Base-by-base conservation (phyloP, 1,284 basidiomycete genomes). In the Austroboletus niveus region DNA sequence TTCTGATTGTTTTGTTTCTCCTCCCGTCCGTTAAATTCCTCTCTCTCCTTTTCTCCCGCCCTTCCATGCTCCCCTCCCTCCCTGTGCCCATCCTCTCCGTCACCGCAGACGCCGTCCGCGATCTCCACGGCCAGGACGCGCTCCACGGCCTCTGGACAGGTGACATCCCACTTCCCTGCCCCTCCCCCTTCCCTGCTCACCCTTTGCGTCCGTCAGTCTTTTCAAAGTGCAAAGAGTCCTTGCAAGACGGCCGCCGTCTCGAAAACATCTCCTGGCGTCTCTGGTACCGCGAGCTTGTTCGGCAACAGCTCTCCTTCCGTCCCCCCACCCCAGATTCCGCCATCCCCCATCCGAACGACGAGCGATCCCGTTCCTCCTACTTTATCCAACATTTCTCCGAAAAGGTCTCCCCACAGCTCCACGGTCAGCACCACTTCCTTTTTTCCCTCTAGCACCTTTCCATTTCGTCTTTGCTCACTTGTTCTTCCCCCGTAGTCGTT, bases 211-310 rank as follows among this genome's bases (percentile, higher is more conserved):
- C 48, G 43, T 53, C 57, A 93, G 91, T 93, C 11, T 92, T 93
- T 64, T 85, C 87, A 52, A 89, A 90, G 65, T 92, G 87, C 73
- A 90, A 89, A 67, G 80, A 82, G 58, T 84, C 83, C 5, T 71
- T 94, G 9, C 80, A 87, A 62, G 85, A 92, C 57, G 92, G 92
- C 12, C 77, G 75, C 24, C 75, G 92, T 31, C 77, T 92, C 29
- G 91, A 94, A 71, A 93, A 94, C 64, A 84, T 93, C 51, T 85
- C 87, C 7, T 94, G 91, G 92, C 75, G 91, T 47, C 72, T 94
- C 12, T 92, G 89, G 90, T 81, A 88, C 65, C 81, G 84, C 56
- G 82, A 89, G 59, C 74, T 84, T 58, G 64, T 73, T 43, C 64
- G 66, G 27, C 57, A 69, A 14, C 70, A 70, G 34, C 22, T 34